Evolutionary conservation across 2,329 filamentous ascomycete genomes (phyloP).

Genomic region (Botrytis pseudocinerea): DNA sequence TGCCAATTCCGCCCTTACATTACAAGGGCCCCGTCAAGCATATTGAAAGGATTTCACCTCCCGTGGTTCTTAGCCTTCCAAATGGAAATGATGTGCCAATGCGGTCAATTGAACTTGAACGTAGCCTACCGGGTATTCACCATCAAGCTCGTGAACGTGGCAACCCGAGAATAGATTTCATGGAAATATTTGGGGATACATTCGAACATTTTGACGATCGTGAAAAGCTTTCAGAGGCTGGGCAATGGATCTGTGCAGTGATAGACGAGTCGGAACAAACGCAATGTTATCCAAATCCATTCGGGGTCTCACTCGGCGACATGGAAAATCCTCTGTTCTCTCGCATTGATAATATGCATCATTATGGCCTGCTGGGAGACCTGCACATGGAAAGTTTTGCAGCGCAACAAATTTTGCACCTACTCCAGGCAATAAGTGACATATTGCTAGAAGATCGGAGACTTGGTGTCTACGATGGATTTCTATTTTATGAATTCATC

Average conservation of each 20-base stretch:
- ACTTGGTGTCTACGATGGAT: background rate
- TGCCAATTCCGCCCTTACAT: conserved; percentile 2
- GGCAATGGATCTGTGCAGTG: conserved; percentile 15
- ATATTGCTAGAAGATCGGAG: conserved; percentile 17
- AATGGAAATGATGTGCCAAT: conserved; percentile 1
- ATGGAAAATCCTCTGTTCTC: conserved; percentile 3
- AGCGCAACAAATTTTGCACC: conserved; percentile 17
- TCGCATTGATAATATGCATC: background rate
- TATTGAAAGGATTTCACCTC: conserved; percentile 3
- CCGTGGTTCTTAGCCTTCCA: conserved; percentile 8
- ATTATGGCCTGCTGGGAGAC: conserved; percentile 6
- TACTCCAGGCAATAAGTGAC: conserved; percentile 19
- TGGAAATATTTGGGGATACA: conserved; percentile 1
- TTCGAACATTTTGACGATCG: conserved; percentile 18
- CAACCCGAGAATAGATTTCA: conserved; percentile 11
- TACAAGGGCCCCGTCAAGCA: conserved; percentile 14
- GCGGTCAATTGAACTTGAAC: conserved; percentile 3
- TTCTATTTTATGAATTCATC: conserved; percentile 12
- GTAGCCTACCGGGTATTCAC: conserved; percentile 18
- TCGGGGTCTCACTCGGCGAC: background rate
- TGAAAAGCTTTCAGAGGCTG: conserved; percentile 16
- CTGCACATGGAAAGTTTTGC: background rate
- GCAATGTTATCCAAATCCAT: background rate
- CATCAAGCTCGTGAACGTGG: conserved; percentile 18
- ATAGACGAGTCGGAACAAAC: conserved; percentile 7